Evolutionary conservation across 768 basidiomycete species (phyloP).

Genomic region (Galerina sulciceps): DNA sequence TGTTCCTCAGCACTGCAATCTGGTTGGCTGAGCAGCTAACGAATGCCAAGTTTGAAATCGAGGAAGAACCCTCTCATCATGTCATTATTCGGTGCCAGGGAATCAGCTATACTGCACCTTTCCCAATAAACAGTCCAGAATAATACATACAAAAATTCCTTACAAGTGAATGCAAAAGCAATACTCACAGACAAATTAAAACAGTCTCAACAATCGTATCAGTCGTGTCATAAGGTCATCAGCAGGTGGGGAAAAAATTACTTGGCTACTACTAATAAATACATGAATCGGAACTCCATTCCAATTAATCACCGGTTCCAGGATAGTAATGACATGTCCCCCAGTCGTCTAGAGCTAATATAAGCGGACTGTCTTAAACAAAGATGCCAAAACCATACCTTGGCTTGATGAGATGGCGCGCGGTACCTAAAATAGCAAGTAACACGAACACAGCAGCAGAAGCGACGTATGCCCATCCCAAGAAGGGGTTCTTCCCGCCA

Average conservation of each 20-base stretch:
- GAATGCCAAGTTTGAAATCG: slow-evolving; percentile 62
- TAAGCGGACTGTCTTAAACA: slow-evolving; percentile 2
- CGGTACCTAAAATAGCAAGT: slow-evolving; percentile 86
- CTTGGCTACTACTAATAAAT: slow-evolving; percentile 29
- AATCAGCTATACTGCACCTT: slow-evolving; percentile 53
- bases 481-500: slow-evolving; percentile 97
- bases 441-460: slow-evolving; percentile 86
- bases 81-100: slow-evolving; percentile 64
- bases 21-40: slow-evolving; percentile 74
- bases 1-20: slow-evolving; percentile 59
- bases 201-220: slow-evolving; percentile 13
- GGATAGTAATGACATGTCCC: slow-evolving; percentile 85
- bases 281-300: slow-evolving; percentile 10
- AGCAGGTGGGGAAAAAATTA: slow-evolving; percentile 23
- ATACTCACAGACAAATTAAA: background rate
- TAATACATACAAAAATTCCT: background rate
- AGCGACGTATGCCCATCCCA: slow-evolving; percentile 97
- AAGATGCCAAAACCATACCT: slow-evolving; percentile 51
- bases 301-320: slow-evolving; percentile 67
- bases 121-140: background rate
- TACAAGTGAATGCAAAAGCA: background rate
- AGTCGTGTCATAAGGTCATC: slow-evolving; percentile 29
- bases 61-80: slow-evolving; percentile 43
- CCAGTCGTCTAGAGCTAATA: slow-evolving; percentile 61
- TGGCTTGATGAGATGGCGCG: slow-evolving; percentile 91